Base-by-base conservation (phyloP, 768 basidiomycete genomes). In the Kwoniella sp. region DNA sequence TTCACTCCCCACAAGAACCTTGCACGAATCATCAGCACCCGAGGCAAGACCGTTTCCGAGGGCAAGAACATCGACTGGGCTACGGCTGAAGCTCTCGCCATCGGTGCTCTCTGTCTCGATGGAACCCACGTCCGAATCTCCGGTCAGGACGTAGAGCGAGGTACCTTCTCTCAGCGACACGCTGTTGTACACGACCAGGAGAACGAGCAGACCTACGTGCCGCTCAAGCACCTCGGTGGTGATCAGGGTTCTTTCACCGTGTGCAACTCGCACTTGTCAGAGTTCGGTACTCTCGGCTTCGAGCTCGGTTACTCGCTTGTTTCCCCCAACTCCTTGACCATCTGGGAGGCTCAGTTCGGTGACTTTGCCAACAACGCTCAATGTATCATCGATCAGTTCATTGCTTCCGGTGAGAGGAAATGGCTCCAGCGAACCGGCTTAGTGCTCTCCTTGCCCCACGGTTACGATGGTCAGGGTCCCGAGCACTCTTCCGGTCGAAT, bases 221-320 rank as follows among this genome's bases (percentile, higher is more conserved):
- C 95, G 3, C 82, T 99, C 68, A 92, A 92, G 78, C 87, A 95
- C 81, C 85, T 99, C 54, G 89, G 89, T 54, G 85, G 86, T 15
- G 88, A 85, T 70, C 95, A 99, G 80, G 91, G 92, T n/a, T 85
- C 84, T 30, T 97, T 99, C 82, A 90, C 92, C 65, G 85, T 98
- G 66, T 94, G 91, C 83, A 99, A 98, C 84, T 98, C 96, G 8
- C 92, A 91, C 6, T 84, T 99, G 21, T 97, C 95, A 47, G 96
- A 99, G 80, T 99, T 83, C 76, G 96, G 95, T 67, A 83, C 88
- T 2, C 90, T 99, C 63, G 95, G 95, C 44, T 99, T 98, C 80
- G 95, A 99, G 80, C 87, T 99, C 29, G 95, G 95, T 9, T 99
- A 99, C 81, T 99, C 96, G 6, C 88, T 98, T 68, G 96, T 98